These are phyloP conservation scores for Dactylella cylindrospora DNA, from an alignment of 2,329 filamentous ascomycete genomes.

Conservation along the genomic window DNA sequence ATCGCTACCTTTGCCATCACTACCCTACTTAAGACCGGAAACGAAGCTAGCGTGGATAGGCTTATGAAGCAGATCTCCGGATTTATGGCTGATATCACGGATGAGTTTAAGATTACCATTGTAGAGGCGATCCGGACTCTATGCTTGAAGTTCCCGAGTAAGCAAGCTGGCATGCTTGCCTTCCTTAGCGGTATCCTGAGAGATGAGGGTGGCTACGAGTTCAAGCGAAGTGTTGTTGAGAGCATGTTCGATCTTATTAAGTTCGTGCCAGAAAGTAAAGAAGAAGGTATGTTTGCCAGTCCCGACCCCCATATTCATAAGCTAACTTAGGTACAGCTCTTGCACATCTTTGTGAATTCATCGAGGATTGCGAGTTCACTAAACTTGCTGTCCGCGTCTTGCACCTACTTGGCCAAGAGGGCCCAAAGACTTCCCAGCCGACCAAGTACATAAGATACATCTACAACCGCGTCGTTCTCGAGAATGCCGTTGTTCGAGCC, in stretches of 20 bases:
- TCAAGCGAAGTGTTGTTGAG: conserved; percentile 96
- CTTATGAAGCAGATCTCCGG: conserved; percentile 98
- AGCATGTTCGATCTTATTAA: conserved; percentile 99
- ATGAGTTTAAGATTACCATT: conserved; percentile 99
- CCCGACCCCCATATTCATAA: neutral
- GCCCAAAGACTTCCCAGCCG: conserved; percentile 89
- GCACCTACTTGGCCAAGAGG: conserved; percentile 89
- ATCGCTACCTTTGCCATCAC: conserved; percentile 99
- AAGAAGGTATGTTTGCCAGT: conserved; percentile 58
- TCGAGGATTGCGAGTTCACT: conserved; percentile 98
- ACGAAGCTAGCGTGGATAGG: conserved; percentile 93
- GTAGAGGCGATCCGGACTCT: conserved; percentile 96
- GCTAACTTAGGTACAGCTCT: conserved; percentile 61
- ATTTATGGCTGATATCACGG: conserved; percentile 98
- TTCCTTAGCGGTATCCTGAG: conserved; percentile 96
- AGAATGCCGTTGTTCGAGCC: conserved; percentile 93
- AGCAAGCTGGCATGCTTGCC: conserved; percentile 95
- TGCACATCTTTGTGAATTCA: conserved; percentile 96
- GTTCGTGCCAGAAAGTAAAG: conserved; percentile 85
- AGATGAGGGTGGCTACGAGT: conserved; percentile 96
- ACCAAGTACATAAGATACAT: conserved; percentile 99
- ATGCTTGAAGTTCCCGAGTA: conserved; percentile 95
- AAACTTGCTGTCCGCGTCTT: conserved; percentile 94
- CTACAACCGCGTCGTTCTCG: conserved; percentile 95
- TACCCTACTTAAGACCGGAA: conserved; percentile 95